These are phyloP conservation scores for Phytophthora palmivora DNA, from an alignment of 352 stramenopile genomes.

Conservation along the genomic window DNA sequence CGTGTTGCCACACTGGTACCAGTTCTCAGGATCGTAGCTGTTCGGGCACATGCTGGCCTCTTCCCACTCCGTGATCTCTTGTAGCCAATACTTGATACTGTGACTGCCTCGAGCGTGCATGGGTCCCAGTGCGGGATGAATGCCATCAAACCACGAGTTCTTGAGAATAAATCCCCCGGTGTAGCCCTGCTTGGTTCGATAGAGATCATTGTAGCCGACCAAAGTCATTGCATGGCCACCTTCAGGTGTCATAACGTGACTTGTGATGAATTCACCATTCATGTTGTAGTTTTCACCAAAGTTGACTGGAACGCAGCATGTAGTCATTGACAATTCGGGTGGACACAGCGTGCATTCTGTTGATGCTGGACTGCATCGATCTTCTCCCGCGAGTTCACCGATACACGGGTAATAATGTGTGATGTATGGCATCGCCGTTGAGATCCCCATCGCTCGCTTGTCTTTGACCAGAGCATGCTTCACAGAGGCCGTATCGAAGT, in stretches of 20 bases:
- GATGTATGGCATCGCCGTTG: conserved; percentile 62
- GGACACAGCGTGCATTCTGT: conserved; percentile 60
- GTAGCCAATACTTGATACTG: conserved; percentile 75
- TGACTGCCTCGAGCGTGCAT: conserved; percentile 70
- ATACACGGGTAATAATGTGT: too few species aligned
- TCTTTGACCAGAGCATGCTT: conserved; percentile 35
- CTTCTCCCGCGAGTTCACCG: conserved; percentile 43
- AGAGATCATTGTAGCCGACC: conserved; percentile 76
- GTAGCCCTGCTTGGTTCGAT: conserved; percentile 63
- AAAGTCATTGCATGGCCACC: conserved; percentile 77
- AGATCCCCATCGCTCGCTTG: conserved; percentile 44
- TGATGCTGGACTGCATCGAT: conserved; percentile 61
- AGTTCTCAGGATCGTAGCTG: conserved; percentile 75
- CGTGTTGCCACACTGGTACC: conserved; percentile 74
- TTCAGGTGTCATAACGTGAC: conserved; percentile 54
- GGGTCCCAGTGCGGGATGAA: conserved; percentile 62
- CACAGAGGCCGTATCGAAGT: conserved; percentile 45
- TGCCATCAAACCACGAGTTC: conserved; percentile 80
- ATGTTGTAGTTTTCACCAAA: conserved; percentile 65
- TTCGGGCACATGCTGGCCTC: conserved; percentile 75
- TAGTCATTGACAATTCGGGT: conserved; percentile 52
- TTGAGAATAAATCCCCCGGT: conserved; percentile 79
- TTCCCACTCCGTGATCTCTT: conserved; percentile 76
- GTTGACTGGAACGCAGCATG: conserved; percentile 60
- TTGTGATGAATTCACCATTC: conserved; percentile 71